Conservation (phyloP, 306 rosid genomes). For the Trichosanthes cucumerina region DNA sequence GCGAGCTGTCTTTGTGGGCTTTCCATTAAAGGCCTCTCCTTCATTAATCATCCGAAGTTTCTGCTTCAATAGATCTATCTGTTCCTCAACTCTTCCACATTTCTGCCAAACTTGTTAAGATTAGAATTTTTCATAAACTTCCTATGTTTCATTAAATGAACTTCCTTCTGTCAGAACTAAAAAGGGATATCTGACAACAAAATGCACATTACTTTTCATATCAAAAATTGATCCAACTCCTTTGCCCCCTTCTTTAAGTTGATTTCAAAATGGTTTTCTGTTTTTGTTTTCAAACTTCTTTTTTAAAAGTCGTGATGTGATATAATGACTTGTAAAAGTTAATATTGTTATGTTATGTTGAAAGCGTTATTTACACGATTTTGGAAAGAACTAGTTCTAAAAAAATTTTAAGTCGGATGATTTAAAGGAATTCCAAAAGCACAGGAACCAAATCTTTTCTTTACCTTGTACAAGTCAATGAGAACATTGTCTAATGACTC, state of each 20-base stretch:
- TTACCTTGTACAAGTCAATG: constrained; percentile 84
- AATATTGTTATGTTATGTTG: background rate
- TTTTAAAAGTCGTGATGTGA: too few species aligned
- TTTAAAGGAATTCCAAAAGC: background rate
- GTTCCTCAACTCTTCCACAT: constrained; percentile 85
- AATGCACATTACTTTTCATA: background rate
- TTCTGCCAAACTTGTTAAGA: constrained; percentile 31
- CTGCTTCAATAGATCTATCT: constrained; percentile 66
- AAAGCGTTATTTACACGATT: too few species aligned
- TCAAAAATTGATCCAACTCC: background rate
- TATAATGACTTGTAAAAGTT: background rate
- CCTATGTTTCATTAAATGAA: background rate
- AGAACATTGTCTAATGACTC: constrained; percentile 87
- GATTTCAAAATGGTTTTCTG: too few species aligned
- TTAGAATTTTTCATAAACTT: background rate
- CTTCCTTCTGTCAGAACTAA: background rate
- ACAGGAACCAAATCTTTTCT: background rate
- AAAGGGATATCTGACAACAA: background rate
- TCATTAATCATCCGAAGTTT: constrained; percentile 61
- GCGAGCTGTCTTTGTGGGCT: constrained; percentile 74
- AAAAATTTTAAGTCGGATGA: background rate
- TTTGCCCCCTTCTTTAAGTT: background rate
- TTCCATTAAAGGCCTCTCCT: constrained; percentile 85
- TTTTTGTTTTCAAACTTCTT: background rate
- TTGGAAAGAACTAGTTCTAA: background rate